Evolutionary conservation across 768 basidiomycete genomes (phyloP).

Genomic region (Amanita polypyramis): DNA sequence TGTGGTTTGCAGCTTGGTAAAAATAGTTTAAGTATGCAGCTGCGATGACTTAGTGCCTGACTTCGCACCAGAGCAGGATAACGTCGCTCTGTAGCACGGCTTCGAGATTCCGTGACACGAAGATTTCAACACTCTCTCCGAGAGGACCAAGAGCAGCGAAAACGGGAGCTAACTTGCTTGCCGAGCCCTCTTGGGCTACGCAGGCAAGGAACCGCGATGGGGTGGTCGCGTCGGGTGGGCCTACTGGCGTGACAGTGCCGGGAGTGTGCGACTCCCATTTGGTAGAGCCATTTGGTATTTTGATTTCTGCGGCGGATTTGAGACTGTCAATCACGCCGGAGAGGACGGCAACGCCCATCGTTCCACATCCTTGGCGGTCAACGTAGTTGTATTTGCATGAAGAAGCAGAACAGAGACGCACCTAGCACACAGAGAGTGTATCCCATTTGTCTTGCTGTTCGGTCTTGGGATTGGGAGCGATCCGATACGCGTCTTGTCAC

Average conservation of each 20-base stretch:
- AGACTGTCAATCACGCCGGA: constrained; percentile 88
- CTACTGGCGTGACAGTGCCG: constrained; percentile 63
- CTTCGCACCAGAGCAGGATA: constrained; percentile 72
- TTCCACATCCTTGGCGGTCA: constrained; percentile 73
- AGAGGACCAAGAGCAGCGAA: constrained; percentile 52
- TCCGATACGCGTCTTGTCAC: not conserved
- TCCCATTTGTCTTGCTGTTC: constrained; percentile 45
- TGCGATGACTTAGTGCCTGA: not conserved
- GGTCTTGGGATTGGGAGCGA: not conserved
- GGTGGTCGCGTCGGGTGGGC: constrained; percentile 51
- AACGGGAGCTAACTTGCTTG: constrained; percentile 46
- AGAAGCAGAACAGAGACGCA: constrained; percentile 15
- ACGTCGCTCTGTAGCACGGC: constrained; percentile 75
- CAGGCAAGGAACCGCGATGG: constrained; percentile 81
- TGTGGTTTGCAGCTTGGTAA: constrained; percentile 85
- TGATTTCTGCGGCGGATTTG: constrained; percentile 27
- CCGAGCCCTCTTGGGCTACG: constrained; percentile 72
- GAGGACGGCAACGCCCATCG: constrained; percentile 94
- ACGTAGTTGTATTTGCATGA: constrained; percentile 12
- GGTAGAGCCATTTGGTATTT: constrained; percentile 13
- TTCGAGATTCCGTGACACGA: constrained; percentile 56
- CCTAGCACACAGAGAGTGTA: constrained; percentile 90
- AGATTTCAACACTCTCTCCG: constrained; percentile 61
- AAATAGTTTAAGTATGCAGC: not conserved
- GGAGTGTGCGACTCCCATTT: constrained; percentile 68